These are phyloP conservation scores for Diaporthe amygdali DNA, from an alignment of 2,329 filamentous ascomycete species.

Conservation along the genomic window DNA sequence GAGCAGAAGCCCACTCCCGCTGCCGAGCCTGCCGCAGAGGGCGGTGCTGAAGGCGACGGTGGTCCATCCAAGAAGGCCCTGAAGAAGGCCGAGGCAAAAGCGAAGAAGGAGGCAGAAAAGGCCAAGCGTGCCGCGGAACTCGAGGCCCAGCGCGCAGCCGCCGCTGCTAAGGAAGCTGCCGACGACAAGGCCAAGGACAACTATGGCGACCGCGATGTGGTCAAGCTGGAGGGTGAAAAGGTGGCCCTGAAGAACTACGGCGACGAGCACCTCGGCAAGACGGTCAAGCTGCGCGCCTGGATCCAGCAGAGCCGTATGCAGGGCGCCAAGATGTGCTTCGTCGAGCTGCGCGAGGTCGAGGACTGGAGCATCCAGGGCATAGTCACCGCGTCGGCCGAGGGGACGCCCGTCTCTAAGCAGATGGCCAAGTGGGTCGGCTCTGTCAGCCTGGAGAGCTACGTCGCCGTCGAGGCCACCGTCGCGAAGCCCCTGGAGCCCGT, in stretches of 20 bases:
- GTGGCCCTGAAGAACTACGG: slow-evolving; percentile 68
- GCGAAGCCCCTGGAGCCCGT: slow-evolving; percentile 85
- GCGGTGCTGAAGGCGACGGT: slow-evolving; percentile 71
- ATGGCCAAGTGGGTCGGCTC: slow-evolving; percentile 93
- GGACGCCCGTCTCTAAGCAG: slow-evolving; percentile 71
- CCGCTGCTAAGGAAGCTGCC: slow-evolving; percentile 42
- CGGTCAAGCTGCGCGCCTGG: slow-evolving; percentile 78
- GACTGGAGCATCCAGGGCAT: slow-evolving; percentile 85
- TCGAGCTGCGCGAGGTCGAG: slow-evolving; percentile 80
- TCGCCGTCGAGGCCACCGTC: slow-evolving; percentile 80
- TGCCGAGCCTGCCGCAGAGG: slow-evolving; percentile 85
- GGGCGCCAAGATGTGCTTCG: slow-evolving; percentile 88
- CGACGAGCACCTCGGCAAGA: slow-evolving; percentile 70
- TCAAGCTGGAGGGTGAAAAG: slow-evolving; percentile 56
- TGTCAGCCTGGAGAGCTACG: slow-evolving; percentile 80
- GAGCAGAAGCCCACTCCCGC: slow-evolving; percentile 55
- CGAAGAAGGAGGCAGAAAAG: slow-evolving; percentile 87
- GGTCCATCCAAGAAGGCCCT: slow-evolving; percentile 76
- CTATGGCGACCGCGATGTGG: slow-evolving; percentile 69
- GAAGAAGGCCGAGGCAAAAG: slow-evolving; percentile 86
- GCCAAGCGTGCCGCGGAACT: slow-evolving; percentile 75
- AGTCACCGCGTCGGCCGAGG: slow-evolving; percentile 69
- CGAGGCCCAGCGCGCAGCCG: slow-evolving; percentile 67
- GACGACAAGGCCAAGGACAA: slow-evolving; percentile 76
- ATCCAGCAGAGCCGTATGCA: slow-evolving; percentile 89